Evolutionary conservation across 768 basidiomycete genomes (phyloP).

Genomic region (Pluteus cervinus): DNA sequence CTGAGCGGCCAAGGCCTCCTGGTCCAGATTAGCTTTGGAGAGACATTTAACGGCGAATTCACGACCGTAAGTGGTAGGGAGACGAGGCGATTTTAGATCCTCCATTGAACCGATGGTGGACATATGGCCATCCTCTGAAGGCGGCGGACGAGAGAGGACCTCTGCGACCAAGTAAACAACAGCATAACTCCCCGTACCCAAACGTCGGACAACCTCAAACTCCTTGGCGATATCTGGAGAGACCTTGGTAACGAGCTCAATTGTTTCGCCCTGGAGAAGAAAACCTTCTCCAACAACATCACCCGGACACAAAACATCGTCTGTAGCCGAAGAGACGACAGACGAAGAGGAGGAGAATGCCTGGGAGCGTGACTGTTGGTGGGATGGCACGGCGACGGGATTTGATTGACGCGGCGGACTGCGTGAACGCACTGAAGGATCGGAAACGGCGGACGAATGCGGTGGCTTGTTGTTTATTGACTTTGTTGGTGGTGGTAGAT

Average conservation of each 20-base stretch:
- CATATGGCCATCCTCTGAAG: conserved; percentile 52
- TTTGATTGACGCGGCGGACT: conserved; percentile 32
- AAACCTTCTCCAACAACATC: conserved; percentile 70
- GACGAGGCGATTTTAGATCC: conserved; percentile 29
- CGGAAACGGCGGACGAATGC: conserved; percentile 29
- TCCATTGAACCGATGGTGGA: conserved; percentile 52
- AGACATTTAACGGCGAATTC: conserved; percentile 96
- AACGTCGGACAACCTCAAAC: conserved; percentile 80
- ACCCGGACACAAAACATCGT: conserved; percentile 66
- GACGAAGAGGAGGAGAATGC: conserved; percentile 28
- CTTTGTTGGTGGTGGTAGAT: conserved; percentile 16
- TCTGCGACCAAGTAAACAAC: conserved; percentile 91
- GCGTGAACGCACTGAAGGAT: conserved; percentile 28
- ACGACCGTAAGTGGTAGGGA: conserved; percentile 56
- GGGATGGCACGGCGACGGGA: conserved; percentile 22
- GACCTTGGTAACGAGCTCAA: conserved; percentile 54
- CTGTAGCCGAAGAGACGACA: conserved; percentile 32
- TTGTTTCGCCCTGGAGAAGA: conserved; percentile 57
- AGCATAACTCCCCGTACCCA: conserved; percentile 89
- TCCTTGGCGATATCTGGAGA: conserved; percentile 49
- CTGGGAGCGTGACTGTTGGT: conserved; percentile 15
- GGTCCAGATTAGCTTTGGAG: conserved; percentile 88
- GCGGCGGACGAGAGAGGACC: conserved; percentile 43
- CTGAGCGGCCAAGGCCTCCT: conserved; percentile 83
- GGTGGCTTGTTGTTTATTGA: too few species aligned